Evolutionary conservation across 345 rosid genomes (phyloP).

Genomic region (Sisymbrium altissimum): DNA sequence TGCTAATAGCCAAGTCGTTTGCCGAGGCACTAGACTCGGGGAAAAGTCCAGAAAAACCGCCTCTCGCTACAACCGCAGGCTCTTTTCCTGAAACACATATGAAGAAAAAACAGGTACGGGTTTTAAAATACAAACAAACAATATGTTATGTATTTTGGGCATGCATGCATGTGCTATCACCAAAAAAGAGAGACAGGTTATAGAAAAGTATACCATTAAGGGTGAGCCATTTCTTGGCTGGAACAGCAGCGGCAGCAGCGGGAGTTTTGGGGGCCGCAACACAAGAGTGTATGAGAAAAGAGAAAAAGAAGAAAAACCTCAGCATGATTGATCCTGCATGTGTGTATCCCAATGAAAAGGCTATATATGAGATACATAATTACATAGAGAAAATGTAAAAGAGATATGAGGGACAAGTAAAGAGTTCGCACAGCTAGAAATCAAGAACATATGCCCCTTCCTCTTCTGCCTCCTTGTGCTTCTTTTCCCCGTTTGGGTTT

Average conservation of each 20-base stretch:
- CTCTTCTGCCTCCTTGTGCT: slow-evolving; percentile 20
- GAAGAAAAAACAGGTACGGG: neutral
- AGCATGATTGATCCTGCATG: slow-evolving; percentile 39
- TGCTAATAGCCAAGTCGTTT: slow-evolving; percentile 33
- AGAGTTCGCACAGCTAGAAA: neutral
- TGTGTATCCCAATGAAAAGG: neutral
- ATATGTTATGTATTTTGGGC: neutral
- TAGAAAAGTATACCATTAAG: too few species aligned
- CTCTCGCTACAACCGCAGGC: slow-evolving; percentile 71
- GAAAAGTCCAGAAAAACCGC: slow-evolving; percentile 77
- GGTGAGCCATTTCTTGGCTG: too few species aligned
- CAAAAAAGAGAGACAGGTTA: too few species aligned
- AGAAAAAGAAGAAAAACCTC: slow-evolving; percentile 42
- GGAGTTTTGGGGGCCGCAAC: slow-evolving; percentile 24
- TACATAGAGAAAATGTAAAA: neutral
- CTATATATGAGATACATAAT: neutral
- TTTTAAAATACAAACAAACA: slow-evolving; percentile 1
- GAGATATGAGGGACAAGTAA: neutral
- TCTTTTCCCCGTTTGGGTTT: slow-evolving; percentile 2
- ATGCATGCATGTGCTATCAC: neutral
- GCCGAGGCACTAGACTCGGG: slow-evolving; percentile 65
- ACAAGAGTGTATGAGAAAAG: slow-evolving; percentile 41
- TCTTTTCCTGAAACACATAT: slow-evolving; percentile 43
- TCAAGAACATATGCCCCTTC: slow-evolving; percentile 28
- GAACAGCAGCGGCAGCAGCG: neutral